phyloP scores from a whole-genome alignment of 805 yeast species.

The Kockiozyma suomiensis region DNA sequence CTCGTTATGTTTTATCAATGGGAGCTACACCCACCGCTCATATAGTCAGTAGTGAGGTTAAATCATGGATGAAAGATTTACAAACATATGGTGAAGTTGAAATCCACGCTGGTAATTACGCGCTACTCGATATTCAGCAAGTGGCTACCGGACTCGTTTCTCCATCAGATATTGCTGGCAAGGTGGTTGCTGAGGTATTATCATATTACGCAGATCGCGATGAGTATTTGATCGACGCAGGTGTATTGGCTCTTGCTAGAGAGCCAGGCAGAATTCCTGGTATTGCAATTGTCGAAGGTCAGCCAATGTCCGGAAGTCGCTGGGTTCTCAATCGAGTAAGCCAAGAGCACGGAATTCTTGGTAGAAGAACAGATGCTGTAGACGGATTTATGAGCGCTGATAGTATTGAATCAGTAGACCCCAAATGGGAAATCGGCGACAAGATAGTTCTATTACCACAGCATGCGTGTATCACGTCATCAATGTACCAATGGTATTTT shows the following conservation, averaged over 20 bases:
- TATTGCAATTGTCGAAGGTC: slow-evolving; percentile 33
- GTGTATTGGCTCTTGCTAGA: slow-evolving; percentile 68
- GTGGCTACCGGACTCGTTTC: slow-evolving; percentile 65
- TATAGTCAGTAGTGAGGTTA: not conserved
- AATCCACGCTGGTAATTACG: slow-evolving; percentile 80
- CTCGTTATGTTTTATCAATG: slow-evolving; percentile 57
- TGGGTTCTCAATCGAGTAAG: slow-evolving; percentile 72
- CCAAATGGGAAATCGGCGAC: slow-evolving; percentile 47
- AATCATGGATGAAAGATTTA: not conserved
- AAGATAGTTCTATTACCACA: slow-evolving; percentile 63
- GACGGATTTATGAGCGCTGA: slow-evolving; percentile 32
- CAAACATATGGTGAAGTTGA: slow-evolving; percentile 45
- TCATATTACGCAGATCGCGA: slow-evolving; percentile 65
- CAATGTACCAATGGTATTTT: slow-evolving; percentile 59
- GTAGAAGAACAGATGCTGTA: slow-evolving; percentile 46
- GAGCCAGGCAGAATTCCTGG: slow-evolving; percentile 54
- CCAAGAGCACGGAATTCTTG: slow-evolving; percentile 78
- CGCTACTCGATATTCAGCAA: slow-evolving; percentile 75
- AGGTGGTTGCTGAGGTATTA: slow-evolving; percentile 60
- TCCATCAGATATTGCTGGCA: slow-evolving; percentile 51
- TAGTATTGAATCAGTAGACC: slow-evolving; percentile 23
- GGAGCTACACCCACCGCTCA: slow-evolving; percentile 86
- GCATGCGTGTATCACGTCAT: slow-evolving; percentile 73
- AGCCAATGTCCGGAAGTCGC: slow-evolving; percentile 44
- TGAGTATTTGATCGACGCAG: slow-evolving; percentile 69